A percentile compares a stretch with the other conserved stretches of the same genome.
Evolutionary conservation across 768 basidiomycete species (phyloP).

Genomic region (Hortiboletus flavorubellus): DNA sequence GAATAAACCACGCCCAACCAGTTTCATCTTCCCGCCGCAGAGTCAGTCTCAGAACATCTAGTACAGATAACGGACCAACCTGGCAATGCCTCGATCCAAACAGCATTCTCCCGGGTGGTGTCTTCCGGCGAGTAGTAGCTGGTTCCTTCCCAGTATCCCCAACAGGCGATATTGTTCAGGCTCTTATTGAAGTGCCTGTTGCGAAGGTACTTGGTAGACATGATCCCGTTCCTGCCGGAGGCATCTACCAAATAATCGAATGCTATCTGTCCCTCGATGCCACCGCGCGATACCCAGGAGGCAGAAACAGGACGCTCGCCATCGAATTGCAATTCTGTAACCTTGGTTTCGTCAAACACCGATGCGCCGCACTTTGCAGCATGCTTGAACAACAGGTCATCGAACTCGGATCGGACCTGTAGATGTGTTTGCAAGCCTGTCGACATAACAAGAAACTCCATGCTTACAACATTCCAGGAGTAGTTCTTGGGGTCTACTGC

Average conservation of each 20-base stretch:
- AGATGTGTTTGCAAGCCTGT: no score
- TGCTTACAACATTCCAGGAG: slow-evolving; percentile 5
- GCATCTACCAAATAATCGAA: slow-evolving; percentile 13
- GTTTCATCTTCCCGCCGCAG: slow-evolving; percentile 37
- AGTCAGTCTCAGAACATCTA: no score
- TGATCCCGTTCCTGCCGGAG: slow-evolving; percentile 10
- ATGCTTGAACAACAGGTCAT: slow-evolving; percentile 1
- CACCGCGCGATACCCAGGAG: no score
- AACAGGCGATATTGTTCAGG: slow-evolving; percentile 34
- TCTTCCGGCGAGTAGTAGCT: slow-evolving; percentile 27
- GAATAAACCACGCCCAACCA: slow-evolving; percentile 59
- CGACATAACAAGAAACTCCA: no score
- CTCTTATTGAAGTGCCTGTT: slow-evolving; percentile 34
- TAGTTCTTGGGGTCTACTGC: not conserved
- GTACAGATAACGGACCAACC: not conserved
- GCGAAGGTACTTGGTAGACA: slow-evolving; percentile 29
- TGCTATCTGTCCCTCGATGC: not conserved
- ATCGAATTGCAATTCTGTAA: slow-evolving; percentile 3
- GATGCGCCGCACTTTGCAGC: not conserved
- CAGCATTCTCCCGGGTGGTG: slow-evolving; percentile 33
- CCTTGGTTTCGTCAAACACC: slow-evolving; percentile 5
- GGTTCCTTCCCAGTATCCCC: slow-evolving; percentile 37
- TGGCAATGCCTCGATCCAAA: slow-evolving; percentile 36
- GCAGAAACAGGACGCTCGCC: no score
- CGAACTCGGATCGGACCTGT: slow-evolving; percentile 8